These are phyloP conservation scores for Eucalyptus pauciflora DNA, from an alignment of 345 rosid genomes.

Conservation along the genomic window DNA sequence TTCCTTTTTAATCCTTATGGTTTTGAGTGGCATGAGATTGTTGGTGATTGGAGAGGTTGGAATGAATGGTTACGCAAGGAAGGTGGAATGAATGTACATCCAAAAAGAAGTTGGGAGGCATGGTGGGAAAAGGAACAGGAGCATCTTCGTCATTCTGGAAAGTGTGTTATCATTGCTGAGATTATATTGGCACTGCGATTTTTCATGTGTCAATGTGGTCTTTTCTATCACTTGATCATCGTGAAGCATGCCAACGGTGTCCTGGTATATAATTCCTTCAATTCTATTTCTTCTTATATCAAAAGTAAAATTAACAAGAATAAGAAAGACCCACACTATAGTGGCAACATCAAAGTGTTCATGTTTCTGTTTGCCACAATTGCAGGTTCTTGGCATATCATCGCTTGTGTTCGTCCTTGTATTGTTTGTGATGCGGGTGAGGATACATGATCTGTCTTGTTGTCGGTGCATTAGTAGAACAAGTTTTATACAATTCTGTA, in stretches of 20 bases:
- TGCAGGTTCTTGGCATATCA: conserved; percentile 75
- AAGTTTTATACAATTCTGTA: too few relatives aligned
- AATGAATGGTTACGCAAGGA: neutral
- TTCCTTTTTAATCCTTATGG: conserved; percentile 95
- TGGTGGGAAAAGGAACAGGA: conserved; percentile 99
- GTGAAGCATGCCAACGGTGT: conserved; percentile 34
- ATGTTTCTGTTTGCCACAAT: neutral
- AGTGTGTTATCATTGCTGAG: conserved; percentile 81
- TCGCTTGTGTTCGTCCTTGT: conserved; percentile 82
- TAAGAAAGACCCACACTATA: neutral
- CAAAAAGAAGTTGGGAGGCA: conserved; percentile 95
- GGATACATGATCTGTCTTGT: neutral
- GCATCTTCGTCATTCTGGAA: conserved; percentile 78
- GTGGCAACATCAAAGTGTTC: neutral
- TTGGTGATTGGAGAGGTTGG: conserved; percentile 71
- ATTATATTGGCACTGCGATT: conserved; percentile 68
- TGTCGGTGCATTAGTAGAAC: too few relatives aligned
- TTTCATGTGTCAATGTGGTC: conserved; percentile 87
- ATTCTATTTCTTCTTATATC: neutral
- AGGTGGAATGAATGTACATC: conserved; percentile 51
- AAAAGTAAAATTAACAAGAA: too few relatives aligned
- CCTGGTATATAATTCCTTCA: conserved; percentile 32
- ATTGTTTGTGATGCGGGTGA: conserved; percentile 86
- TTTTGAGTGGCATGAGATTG: conserved; percentile 96
- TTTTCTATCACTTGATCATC: conserved; percentile 68